phyloP scores from a whole-genome alignment of 2,329 filamentous ascomycete genomes.

The Ophiostoma tasmaniense region DNA sequence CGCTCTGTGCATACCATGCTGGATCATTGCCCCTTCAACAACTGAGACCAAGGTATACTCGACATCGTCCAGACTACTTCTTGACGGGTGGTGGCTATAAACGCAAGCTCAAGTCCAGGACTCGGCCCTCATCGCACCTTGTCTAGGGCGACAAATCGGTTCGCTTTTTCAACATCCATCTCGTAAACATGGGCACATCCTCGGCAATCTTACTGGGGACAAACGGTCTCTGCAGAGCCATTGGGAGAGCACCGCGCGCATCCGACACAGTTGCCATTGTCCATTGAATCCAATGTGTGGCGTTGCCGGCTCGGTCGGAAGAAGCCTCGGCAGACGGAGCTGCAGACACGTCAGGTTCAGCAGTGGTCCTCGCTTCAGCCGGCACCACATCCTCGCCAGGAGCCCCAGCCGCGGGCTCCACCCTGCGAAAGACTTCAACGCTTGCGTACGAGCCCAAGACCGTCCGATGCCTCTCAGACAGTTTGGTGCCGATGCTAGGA shows the following conservation, averaged over 20 bases:
- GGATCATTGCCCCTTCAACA: not conserved
- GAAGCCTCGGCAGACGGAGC: not conserved
- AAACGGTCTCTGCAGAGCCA: conserved; percentile 55
- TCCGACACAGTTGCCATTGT: conserved; percentile 69
- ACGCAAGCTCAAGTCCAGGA: not conserved
- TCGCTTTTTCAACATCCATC: conserved; percentile 48
- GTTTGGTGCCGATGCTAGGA: conserved; percentile 18
- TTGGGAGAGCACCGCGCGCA: conserved; percentile 57
- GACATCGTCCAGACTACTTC: too few relatives aligned
- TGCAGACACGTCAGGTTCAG: not conserved
- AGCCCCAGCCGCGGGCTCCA: not conserved
- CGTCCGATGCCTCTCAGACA: conserved; percentile 36
- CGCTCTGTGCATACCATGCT: not conserved
- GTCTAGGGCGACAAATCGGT: not conserved
- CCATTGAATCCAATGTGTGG: conserved; percentile 48
- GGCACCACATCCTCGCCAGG: not conserved
- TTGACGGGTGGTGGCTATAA: too few relatives aligned
- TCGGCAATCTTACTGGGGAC: conserved; percentile 57
- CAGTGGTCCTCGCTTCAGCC: not conserved
- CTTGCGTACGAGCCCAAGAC: conserved; percentile 55
- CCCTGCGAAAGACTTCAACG: conserved; percentile 50
- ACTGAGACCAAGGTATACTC: too few relatives aligned
- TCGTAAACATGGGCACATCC: conserved; percentile 61
- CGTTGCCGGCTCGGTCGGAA: not conserved
- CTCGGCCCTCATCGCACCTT: not conserved